These are phyloP conservation scores for Aquilaria sinensis DNA, from an alignment of 345 rosid genomes.

Conservation along the genomic window DNA sequence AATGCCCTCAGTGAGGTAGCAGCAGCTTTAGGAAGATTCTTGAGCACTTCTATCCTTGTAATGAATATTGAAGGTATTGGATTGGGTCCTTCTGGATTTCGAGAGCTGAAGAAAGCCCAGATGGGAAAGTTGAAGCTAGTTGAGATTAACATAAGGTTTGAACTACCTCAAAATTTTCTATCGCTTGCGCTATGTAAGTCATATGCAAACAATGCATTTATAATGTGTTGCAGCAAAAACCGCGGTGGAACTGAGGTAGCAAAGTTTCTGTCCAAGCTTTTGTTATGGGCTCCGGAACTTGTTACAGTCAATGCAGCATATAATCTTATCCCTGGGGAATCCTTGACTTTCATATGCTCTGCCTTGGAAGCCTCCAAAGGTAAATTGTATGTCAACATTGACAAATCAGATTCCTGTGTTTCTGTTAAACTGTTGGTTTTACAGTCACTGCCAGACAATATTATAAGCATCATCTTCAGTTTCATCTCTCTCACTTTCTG, in stretches of 20 bases:
- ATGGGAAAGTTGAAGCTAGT: conserved; percentile 37
- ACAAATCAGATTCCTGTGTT: neutral
- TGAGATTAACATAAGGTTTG: conserved; percentile 68
- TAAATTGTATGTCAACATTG: conserved; percentile 12
- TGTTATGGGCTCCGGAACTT: conserved; percentile 54
- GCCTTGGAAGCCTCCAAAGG: conserved; percentile 53
- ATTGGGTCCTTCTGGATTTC: conserved; percentile 70
- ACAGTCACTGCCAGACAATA: neutral
- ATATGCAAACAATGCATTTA: too few species aligned
- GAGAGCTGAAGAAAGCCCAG: conserved; percentile 34
- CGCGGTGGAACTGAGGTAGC: conserved; percentile 78
- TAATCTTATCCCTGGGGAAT: conserved; percentile 78
- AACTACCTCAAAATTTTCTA: conserved; percentile 11
- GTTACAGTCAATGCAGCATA: conserved; percentile 48
- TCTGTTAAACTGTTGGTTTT: neutral
- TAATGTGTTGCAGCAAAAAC: conserved; percentile 56
- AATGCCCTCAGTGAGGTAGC: conserved; percentile 53
- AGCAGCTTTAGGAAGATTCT: conserved; percentile 41
- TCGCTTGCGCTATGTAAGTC: neutral
- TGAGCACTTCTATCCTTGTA: conserved; percentile 37
- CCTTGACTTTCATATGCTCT: conserved; percentile 50
- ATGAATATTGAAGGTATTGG: conserved; percentile 76
- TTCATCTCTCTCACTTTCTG: neutral
- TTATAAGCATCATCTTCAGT: conserved; percentile 1
- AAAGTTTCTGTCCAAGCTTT: conserved; percentile 63